These are phyloP conservation scores for Berberis vulgaris DNA, from an alignment of 164 flowering plant genomes.

Conservation along the genomic window DNA sequence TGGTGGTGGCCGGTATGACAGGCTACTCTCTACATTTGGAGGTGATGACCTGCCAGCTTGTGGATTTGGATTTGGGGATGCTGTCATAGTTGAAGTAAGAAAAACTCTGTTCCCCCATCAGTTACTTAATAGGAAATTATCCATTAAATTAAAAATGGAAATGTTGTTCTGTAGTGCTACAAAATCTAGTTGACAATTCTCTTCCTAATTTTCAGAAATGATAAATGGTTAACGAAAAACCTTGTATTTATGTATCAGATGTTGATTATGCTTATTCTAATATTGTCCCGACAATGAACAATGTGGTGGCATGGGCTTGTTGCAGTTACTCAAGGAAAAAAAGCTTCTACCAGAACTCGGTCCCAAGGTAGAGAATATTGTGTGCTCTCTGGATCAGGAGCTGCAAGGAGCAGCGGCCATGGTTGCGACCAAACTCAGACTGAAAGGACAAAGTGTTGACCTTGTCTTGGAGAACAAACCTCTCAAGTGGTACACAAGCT, in stretches of 20 bases:
- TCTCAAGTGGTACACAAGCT: conserved; percentile 63
- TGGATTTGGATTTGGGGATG: conserved; percentile 99
- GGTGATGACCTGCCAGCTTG: conserved; percentile 91
- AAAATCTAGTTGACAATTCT: too few relatives aligned
- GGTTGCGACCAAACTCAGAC: conserved; percentile 66
- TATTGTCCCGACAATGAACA: too few relatives aligned
- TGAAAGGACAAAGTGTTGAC: conserved; percentile 76
- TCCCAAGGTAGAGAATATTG: conserved; percentile 66
- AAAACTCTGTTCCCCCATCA: background rate
- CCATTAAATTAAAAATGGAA: too few relatives aligned
- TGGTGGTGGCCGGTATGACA: conserved; percentile 95
- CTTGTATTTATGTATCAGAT: too few relatives aligned
- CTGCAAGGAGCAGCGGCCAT: conserved; percentile 75
- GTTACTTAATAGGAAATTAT: too few relatives aligned
- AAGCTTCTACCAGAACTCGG: conserved; percentile 60
- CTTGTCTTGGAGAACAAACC: conserved; percentile 84
- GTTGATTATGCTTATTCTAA: too few relatives aligned
- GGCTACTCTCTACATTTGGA: conserved; percentile 78
- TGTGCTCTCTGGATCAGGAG: conserved; percentile 63
- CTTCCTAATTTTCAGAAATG: too few relatives aligned
- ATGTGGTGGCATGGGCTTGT: background rate
- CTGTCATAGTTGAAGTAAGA: conserved; percentile 86
- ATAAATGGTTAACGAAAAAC: too few relatives aligned
- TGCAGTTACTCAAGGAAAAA: conserved; percentile 83
- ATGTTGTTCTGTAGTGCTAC: too few relatives aligned